Base-by-base conservation (phyloP, 257 asterid species). In the Ballota nigra region DNA sequence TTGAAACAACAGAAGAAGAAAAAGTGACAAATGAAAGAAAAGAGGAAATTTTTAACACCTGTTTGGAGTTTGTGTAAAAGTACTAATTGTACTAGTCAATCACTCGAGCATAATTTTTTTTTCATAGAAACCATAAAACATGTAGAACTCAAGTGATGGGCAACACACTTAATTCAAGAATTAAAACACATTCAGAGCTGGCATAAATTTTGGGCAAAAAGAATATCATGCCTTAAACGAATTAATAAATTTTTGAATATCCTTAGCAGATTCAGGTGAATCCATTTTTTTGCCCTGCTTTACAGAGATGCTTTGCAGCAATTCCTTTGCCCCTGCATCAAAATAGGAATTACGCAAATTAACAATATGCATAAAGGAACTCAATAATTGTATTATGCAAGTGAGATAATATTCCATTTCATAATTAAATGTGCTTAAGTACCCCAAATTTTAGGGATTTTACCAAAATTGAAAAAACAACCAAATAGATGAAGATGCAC, bases 231-330 rank as follows among this genome's bases (percentile, higher is more conserved):
- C 92, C 92, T 87, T 79, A 55, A 84, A 87, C 76, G 79, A 66
- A 66, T 79, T 71, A 76, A 88, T 71, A 77, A 95, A 95, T 76
- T 88, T 88, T 36, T 93, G 83, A 70, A 95, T 95, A 69, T 95
- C 88, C 75, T 88, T 81, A 19, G 87, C 88, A 76, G 99, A 95
- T 75, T 92, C 97, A 72, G 83, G 77, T 22, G 96, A 78, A 59
- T 88, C 88, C 99, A 95, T 95, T 88, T 88, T 95, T 82, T 80
- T 88, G 62, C 99, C 98, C 86, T 95, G 99, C 77, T 88, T 95
- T 75, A 88, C 99, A 40, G 99, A 95, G 80, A 95, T 84, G 86
- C 85, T 89, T 79, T 87, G 98, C 80, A 95, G 67, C 70, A 95
- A 76, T 80, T 95, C 98, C 83, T 89, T 95, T 70, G 87, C 99